Evolutionary conservation across 129 eudicot species (phyloP).

Genomic region (Lactuca sativa): DNA sequence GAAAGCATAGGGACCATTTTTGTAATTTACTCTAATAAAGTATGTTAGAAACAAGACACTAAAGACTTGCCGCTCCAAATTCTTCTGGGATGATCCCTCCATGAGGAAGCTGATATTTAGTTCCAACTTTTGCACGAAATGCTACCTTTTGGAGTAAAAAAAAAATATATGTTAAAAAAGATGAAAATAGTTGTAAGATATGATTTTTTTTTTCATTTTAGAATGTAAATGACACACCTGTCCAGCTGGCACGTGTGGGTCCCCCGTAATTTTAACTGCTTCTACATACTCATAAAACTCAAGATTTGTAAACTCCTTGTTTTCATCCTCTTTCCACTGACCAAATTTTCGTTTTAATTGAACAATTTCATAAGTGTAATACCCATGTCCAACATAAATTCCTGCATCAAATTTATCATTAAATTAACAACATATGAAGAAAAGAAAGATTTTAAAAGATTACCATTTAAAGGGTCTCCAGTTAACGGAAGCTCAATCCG

Average conservation of each 20-base stretch:
- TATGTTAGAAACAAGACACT: background rate
- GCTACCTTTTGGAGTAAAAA: conserved; percentile 58
- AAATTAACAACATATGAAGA: background rate
- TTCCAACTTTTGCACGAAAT: conserved; percentile 98
- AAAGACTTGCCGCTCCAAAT: conserved; percentile 85
- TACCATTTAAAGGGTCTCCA: conserved; percentile 84
- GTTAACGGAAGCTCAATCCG: conserved; percentile 70
- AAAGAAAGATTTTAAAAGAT: background rate
- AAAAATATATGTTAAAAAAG: conserved; percentile 2
- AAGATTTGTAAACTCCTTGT: conserved; percentile 45
- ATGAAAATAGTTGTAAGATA: background rate
- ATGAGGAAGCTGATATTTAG: conserved; percentile 87
- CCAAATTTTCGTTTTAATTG: conserved; percentile 87
- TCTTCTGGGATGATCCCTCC: conserved; percentile 97
- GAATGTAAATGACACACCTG: conserved; percentile 43
- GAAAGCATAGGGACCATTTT: background rate
- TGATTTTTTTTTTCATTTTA: background rate
- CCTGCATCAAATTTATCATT: conserved; percentile 41
- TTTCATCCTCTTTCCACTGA: conserved; percentile 80
- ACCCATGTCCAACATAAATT: conserved; percentile 79
- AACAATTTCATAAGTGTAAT: conserved; percentile 77
- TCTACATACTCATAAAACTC: conserved; percentile 96
- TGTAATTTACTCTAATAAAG: background rate
- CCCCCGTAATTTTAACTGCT: conserved; percentile 92
- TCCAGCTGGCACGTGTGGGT: conserved; percentile 91